These are phyloP conservation scores for Clonostachys rhizophaga DNA, from an alignment of 2,329 filamentous ascomycete genomes.

Conservation along the genomic window DNA sequence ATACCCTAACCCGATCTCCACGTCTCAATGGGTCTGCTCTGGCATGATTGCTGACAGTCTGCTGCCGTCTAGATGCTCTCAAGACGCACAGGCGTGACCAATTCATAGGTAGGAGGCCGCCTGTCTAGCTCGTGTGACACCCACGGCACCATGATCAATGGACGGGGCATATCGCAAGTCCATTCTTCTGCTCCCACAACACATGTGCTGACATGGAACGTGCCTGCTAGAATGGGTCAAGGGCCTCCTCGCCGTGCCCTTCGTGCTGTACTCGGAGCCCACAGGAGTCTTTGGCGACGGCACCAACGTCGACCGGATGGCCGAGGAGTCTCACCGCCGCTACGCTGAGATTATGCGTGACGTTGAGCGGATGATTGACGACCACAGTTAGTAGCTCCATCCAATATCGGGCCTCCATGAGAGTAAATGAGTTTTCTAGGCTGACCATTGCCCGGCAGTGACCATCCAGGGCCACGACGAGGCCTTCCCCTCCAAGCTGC, in stretches of 20 bases:
- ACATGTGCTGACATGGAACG: not conserved
- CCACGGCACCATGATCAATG: not conserved
- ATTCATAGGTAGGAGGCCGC: conserved; percentile 58
- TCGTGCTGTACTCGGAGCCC: conserved; percentile 93
- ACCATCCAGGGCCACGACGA: conserved; percentile 62
- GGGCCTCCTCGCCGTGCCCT: conserved; percentile 86
- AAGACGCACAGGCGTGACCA: conserved; percentile 90
- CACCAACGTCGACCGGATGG: conserved; percentile 64
- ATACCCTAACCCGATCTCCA: not conserved
- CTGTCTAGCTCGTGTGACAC: not conserved
- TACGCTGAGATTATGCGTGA: conserved; percentile 96
- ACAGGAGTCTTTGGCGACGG: conserved; percentile 77
- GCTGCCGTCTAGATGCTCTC: conserved; percentile 42
- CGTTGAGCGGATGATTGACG: conserved; percentile 85
- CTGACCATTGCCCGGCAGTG: conserved; percentile 39
- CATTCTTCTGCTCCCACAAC: not conserved
- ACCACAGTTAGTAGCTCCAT: conserved; percentile 64
- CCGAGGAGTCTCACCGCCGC: conserved; percentile 74
- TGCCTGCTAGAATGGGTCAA: conserved; percentile 82
- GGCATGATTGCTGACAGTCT: conserved; percentile 8
- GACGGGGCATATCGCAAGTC: not conserved
- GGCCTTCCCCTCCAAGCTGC: conserved; percentile 78
- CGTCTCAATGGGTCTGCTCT: too few relatives aligned
- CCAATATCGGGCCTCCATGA: not conserved
- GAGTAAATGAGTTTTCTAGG: not conserved